A percentile compares a stretch with the other conserved stretches of the same genome.
phyloP scores from a whole-genome alignment of 1,139 yeast genomes.

The Hyphopichia pseudoburtonii region DNA sequence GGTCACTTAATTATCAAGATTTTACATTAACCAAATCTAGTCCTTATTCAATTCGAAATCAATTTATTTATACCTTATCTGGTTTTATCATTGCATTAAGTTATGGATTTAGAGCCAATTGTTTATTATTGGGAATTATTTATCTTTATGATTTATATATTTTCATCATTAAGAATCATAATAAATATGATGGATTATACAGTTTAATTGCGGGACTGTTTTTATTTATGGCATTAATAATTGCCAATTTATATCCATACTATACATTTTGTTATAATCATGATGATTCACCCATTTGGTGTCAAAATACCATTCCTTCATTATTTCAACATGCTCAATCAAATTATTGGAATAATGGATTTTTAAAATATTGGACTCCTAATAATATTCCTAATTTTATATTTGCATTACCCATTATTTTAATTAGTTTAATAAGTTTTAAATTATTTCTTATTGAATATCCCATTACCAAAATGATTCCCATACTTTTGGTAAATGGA shows the following conservation, averaged over 20 bases:
- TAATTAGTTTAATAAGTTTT: conserved; percentile 30
- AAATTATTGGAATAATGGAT: conserved; percentile 84
- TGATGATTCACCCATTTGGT: conserved; percentile 61
- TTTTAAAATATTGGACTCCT: conserved; percentile 76
- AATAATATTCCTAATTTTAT: conserved; percentile 81
- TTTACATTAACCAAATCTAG: conserved; percentile 12
- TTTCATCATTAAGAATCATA: conserved; percentile 15
- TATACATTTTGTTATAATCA: conserved; percentile 46
- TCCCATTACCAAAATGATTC: conserved; percentile 35
- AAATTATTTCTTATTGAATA: conserved; percentile 33
- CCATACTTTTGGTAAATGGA: conserved; percentile 36
- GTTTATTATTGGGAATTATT: conserved; percentile 67
- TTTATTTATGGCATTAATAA: conserved; percentile 46
- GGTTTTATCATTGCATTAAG: conserved; percentile 61
- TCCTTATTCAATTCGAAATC: conserved; percentile 11
- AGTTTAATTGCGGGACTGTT: conserved; percentile 56
- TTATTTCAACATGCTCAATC: conserved; percentile 74
- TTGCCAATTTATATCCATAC: conserved; percentile 56
- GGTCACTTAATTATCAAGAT: conserved; percentile 25
- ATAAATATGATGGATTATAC: conserved; percentile 16
- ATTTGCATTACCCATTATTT: conserved; percentile 70
- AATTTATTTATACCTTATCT: conserved; percentile 43
- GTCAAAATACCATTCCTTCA: conserved; percentile 54
- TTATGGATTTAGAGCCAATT: conserved; percentile 71
- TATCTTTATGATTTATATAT: conserved; percentile 58